Conservation (phyloP, 495 filamentous ascomycete genomes). For the Halenospora varia region DNA sequence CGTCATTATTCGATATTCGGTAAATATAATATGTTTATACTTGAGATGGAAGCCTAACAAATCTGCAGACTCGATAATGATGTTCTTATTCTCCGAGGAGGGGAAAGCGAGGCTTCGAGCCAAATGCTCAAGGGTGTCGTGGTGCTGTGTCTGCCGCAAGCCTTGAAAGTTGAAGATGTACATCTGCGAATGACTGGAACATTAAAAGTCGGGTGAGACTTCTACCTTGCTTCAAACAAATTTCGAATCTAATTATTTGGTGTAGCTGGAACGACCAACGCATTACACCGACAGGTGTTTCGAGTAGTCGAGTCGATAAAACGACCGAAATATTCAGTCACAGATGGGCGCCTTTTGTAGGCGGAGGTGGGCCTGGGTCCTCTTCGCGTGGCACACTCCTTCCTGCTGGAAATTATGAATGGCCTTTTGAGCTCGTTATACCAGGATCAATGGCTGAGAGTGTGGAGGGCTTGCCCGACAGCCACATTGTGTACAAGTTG, state of each 20-base stretch:
- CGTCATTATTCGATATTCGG: conserved; percentile 52
- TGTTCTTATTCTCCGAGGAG: conserved; percentile 74
- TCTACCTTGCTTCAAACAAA: not conserved
- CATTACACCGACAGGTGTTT: conserved; percentile 44
- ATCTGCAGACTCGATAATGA: conserved; percentile 67
- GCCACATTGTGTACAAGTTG: conserved; percentile 80
- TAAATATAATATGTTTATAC: conserved; percentile 26
- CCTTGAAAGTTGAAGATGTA: conserved; percentile 67
- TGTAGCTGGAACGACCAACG: conserved; percentile 45
- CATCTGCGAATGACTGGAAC: conserved; percentile 68
- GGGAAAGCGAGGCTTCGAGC: conserved; percentile 69
- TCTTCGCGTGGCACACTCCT: conserved; percentile 53
- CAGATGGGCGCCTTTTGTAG: conserved; percentile 43
- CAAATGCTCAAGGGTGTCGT: conserved; percentile 70
- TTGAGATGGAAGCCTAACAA: not conserved
- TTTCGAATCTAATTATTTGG: conserved; percentile 9
- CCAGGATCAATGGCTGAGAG: conserved; percentile 78
- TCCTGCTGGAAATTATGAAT: conserved; percentile 81
- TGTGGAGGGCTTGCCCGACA: conserved; percentile 78
- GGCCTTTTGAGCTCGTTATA: conserved; percentile 76
- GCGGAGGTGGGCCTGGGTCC: conserved; percentile 29
- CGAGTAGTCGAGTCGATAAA: conserved; percentile 43
- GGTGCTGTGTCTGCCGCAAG: conserved; percentile 67
- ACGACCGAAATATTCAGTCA: conserved; percentile 39
- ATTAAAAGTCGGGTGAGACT: conserved; percentile 60